Base-by-base conservation (phyloP, 2,329 filamentous ascomycete genomes). In the Sclerotinia spermophila region DNA sequence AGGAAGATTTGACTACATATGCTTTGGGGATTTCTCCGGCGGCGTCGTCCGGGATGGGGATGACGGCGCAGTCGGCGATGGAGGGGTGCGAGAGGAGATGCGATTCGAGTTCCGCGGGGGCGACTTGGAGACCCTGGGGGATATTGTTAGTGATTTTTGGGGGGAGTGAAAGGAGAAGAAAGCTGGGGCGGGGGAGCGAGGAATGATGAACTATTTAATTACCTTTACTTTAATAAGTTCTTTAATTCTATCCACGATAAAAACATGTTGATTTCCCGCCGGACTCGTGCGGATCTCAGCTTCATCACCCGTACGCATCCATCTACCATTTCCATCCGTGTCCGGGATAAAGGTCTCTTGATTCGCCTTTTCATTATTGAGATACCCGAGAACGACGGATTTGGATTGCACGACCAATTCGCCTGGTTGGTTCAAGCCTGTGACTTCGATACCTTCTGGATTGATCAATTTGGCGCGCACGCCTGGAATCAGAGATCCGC, bases 311-410 rank as follows among this genome's bases (percentile, higher is more conserved):
- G 94, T 97, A 55, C 87, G 87, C 85, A 77, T 76, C 88, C 93
- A 96, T 73, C 89, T 82, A 15, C 89, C 89, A 21, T 82, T 78
- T n/a, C 85, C 84, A 74, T 94, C 89, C 1, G 89, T 84, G 67
- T 89, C 84, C 72, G 81, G 82, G 0, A 89, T 78, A 77, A 93
- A 97, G 0, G 94, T 96, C 79, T 96, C 93, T 67, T 86, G 84
- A 30, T 90, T 96, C 4, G 94, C 93, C 77, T 92, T 90, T 59
- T 92, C 89, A 77, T 97, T 97, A 81, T 96, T 91, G 68, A 97
- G 82, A 76, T 97, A 97, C 1, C 94, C 94, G 0, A 97, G 81
- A 0, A 92, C 89, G 1, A 96, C 87, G 1, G 90, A 89, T 0
- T 93, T 94, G 0, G 88, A 88, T 78, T 93, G 92, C 33, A 97